Percentiles rank a stretch among this genome's conserved stretches.
Evolutionary conservation across 2,329 filamentous ascomycete genomes (phyloP).

Genomic region (Diaporthe amygdali): DNA sequence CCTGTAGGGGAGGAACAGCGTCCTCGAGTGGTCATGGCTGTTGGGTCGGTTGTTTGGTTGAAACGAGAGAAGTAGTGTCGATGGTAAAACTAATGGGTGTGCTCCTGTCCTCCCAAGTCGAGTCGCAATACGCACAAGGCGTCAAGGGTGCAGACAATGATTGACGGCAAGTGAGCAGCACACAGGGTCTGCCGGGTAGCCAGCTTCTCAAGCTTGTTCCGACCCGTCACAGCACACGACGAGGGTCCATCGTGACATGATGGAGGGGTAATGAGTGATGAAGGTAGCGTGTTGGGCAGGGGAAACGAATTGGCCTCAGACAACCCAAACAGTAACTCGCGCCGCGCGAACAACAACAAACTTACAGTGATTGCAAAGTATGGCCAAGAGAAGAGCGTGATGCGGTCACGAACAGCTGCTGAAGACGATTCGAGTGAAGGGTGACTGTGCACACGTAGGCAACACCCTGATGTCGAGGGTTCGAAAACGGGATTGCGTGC

Average conservation of each 20-base stretch:
- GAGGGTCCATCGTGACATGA: slow-evolving; percentile 6
- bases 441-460: not conserved
- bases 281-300: not conserved
- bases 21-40: too few species aligned
- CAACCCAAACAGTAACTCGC: not conserved
- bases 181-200: slow-evolving; percentile 3
- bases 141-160: not conserved
- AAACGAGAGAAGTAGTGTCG: too few species aligned
- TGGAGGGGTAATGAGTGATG: slow-evolving; percentile 8
- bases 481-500: not conserved
- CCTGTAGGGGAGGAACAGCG: too few species aligned
- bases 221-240: not conserved
- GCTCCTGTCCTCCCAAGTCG: not conserved
- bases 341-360: not conserved
- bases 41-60: too few species aligned
- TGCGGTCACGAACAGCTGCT: not conserved
- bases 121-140: not conserved
- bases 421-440: not conserved
- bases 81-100: not conserved
- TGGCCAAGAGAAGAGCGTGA: not conserved
- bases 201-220: not conserved
- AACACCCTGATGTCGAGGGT: not conserved
- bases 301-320: not conserved
- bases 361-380: not conserved
- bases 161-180: not conserved